Percentiles rank a stretch among this genome's conserved stretches.
Evolutionary conservation across 768 basidiomycete genomes (phyloP).

Genomic region (Pleurotus tuoliensis): DNA sequence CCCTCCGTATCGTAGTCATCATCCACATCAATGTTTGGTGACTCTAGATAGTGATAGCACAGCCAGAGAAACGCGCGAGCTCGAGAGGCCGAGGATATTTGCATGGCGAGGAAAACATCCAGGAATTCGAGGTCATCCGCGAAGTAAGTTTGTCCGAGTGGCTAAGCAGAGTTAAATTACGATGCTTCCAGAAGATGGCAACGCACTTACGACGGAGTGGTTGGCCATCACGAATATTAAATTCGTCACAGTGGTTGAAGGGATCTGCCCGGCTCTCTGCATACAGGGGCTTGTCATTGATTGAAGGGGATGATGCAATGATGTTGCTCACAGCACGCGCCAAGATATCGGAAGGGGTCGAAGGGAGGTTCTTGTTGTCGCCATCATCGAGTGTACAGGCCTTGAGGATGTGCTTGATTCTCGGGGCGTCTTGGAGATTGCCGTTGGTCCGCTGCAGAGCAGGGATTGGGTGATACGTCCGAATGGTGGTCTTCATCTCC

Average conservation of each 20-base stretch:
- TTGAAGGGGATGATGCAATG: conserved; percentile 1
- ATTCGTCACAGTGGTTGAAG: conserved; percentile 85
- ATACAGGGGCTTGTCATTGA: conserved; percentile 7
- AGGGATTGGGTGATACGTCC: conserved; percentile 90
- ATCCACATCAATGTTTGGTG: conserved; percentile 24
- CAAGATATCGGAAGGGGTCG: conserved; percentile 72
- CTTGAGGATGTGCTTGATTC: conserved; percentile 89
- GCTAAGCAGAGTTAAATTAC: conserved; percentile 29
- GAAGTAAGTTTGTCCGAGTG: conserved; percentile 66
- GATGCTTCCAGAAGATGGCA: conserved; percentile 1
- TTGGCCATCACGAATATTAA: conserved; percentile 80
- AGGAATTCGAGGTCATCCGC: conserved; percentile 72
- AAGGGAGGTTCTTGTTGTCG: conserved; percentile 66
- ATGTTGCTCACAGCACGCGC: conserved; percentile 53
- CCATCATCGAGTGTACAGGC: conserved; percentile 52
- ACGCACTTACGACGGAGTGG: conserved; percentile 62
- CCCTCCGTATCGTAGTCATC: conserved; percentile 37
- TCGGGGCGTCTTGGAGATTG: conserved; percentile 86
- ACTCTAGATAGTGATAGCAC: conserved; percentile 72
- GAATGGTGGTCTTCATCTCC: conserved; percentile 87
- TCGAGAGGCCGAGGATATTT: conserved; percentile 69
- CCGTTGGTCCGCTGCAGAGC: conserved; percentile 84
- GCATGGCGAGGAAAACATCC: conserved; percentile 76
- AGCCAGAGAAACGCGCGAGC: conserved; percentile 82
- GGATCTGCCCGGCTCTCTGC: conserved; percentile 57